These are phyloP conservation scores for Funneliformis geosporum DNA, from an alignment of 192 early-diverging fungal genomes.

Conservation along the genomic window DNA sequence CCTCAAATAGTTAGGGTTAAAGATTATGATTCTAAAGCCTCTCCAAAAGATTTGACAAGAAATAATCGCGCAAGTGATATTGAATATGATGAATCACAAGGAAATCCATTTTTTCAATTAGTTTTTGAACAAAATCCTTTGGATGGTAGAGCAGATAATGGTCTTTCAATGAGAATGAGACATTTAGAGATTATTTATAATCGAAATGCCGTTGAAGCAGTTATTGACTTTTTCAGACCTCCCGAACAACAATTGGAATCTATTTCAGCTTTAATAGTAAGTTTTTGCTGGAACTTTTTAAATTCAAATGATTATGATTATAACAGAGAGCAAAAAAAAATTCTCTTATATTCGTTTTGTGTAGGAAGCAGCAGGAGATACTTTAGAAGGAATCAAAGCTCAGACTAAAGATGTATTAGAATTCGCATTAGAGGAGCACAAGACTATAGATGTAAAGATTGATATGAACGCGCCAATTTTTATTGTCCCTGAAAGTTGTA, in stretches of 20 bases:
- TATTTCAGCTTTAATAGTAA: constrained; percentile 66
- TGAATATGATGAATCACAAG: constrained; percentile 1
- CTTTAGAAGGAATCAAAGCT: constrained; percentile 81
- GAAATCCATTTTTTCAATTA: constrained; percentile 70
- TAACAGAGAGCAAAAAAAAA: background rate
- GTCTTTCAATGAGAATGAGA: constrained; percentile 79
- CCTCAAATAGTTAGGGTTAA: constrained; percentile 59
- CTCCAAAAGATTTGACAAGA: constrained; percentile 35
- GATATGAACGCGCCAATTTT: constrained; percentile 97
- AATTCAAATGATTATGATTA: too few species aligned
- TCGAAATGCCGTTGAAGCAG: constrained; percentile 68
- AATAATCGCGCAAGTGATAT: constrained; percentile 25
- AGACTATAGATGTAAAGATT: constrained; percentile 86
- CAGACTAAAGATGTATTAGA: constrained; percentile 87
- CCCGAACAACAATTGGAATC: constrained; percentile 75
- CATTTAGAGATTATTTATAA: constrained; percentile 91
- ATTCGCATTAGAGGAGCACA: constrained; percentile 85
- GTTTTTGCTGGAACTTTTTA: background rate
- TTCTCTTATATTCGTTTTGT: constrained; percentile 28
- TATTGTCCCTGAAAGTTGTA: constrained; percentile 77
- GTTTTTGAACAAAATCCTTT: constrained; percentile 86
- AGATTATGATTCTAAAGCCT: constrained; percentile 45
- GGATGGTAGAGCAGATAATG: constrained; percentile 87
- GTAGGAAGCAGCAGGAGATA: constrained; percentile 74
- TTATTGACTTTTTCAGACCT: constrained; percentile 83